These are phyloP conservation scores for Trichoderma cornu-damae DNA, from an alignment of 2,329 filamentous ascomycete species.

Conservation along the genomic window DNA sequence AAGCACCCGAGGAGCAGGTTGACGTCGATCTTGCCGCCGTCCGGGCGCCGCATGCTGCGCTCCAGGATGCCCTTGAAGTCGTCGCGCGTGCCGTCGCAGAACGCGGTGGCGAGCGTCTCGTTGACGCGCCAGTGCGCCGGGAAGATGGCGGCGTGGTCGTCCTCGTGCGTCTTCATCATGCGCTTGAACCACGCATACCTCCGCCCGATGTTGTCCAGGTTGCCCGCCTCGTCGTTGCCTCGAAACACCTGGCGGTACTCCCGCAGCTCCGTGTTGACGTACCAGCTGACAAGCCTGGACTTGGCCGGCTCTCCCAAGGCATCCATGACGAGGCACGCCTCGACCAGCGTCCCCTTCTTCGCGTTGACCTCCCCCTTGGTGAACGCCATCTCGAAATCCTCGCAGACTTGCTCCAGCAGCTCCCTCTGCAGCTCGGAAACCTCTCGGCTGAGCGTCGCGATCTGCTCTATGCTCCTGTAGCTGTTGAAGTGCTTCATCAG, in stretches of 20 bases:
- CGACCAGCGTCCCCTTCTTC: conserved; percentile 66
- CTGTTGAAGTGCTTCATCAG: conserved; percentile 98
- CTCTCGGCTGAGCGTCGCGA: conserved; percentile 84
- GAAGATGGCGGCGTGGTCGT: conserved; percentile 85
- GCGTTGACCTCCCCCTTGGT: conserved; percentile 75
- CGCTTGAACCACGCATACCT: conserved; percentile 95
- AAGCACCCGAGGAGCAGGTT: conserved; percentile 82
- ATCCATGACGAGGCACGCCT: conserved; percentile 92
- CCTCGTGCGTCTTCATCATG: conserved; percentile 92
- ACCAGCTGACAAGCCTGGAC: conserved; percentile 83
- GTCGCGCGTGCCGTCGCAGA: conserved; percentile 91
- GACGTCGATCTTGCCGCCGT: conserved; percentile 79
- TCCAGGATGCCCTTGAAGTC: conserved; percentile 93
- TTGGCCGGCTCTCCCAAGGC: conserved; percentile 84
- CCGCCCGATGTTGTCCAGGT: conserved; percentile 90
- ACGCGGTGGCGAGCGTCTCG: conserved; percentile 82
- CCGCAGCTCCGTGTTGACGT: conserved; percentile 91
- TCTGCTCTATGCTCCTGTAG: conserved; percentile 96
- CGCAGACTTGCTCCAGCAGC: conserved; percentile 93
- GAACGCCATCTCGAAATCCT: conserved; percentile 95
- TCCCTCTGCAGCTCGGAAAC: conserved; percentile 91
- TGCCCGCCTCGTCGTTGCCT: conserved; percentile 94
- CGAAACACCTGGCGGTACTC: conserved; percentile 96
- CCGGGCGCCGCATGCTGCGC: conserved; percentile 71
- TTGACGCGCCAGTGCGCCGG: conserved; percentile 83